A percentile compares a stretch with the other conserved stretches of the same genome.
These are phyloP conservation scores for Zygotorulaspora florentina DNA, from an alignment of 805 yeast genomes.

Conservation along the genomic window DNA sequence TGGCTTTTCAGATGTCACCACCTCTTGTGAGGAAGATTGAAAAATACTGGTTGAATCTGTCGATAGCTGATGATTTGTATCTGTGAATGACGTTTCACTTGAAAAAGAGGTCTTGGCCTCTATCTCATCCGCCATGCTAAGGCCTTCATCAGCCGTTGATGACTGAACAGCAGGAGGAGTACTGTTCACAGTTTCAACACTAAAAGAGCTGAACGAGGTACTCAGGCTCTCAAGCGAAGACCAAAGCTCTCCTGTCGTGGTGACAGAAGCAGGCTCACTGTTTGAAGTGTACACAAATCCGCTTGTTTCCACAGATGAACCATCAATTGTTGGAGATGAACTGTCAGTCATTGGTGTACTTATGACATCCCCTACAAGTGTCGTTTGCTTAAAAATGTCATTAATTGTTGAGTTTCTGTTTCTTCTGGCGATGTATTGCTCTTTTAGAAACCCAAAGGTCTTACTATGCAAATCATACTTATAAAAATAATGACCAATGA, in stretches of 20 bases:
- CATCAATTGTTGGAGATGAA: background rate
- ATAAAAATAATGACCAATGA: conserved; percentile 22
- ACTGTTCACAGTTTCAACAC: too few species aligned
- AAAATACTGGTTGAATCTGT: background rate
- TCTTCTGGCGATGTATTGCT: conserved; percentile 17
- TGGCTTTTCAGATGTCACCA: too few species aligned
- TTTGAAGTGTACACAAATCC: background rate
- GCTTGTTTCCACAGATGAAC: background rate
- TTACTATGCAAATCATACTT: conserved; percentile 25
- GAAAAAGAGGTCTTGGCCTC: background rate
- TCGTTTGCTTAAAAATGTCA: conserved; percentile 20
- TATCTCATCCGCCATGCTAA: too few species aligned
- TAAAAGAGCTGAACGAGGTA: too few species aligned
- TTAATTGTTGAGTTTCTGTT: conserved; percentile 14
- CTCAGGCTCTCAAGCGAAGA: too few species aligned
- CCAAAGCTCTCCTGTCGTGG: too few species aligned
- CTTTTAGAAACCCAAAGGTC: conserved; percentile 15
- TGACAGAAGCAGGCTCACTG: background rate
- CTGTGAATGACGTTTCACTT: background rate
- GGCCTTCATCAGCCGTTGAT: too few species aligned
- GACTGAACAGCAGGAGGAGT: too few species aligned
- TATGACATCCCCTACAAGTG: conserved; percentile 21
- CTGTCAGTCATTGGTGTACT: background rate
- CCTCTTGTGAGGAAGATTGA: background rate
- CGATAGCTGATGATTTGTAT: background rate